These are phyloP conservation scores for Cladophialophora exuberans DNA, from an alignment of 2,329 filamentous ascomycete genomes.

Conservation along the genomic window DNA sequence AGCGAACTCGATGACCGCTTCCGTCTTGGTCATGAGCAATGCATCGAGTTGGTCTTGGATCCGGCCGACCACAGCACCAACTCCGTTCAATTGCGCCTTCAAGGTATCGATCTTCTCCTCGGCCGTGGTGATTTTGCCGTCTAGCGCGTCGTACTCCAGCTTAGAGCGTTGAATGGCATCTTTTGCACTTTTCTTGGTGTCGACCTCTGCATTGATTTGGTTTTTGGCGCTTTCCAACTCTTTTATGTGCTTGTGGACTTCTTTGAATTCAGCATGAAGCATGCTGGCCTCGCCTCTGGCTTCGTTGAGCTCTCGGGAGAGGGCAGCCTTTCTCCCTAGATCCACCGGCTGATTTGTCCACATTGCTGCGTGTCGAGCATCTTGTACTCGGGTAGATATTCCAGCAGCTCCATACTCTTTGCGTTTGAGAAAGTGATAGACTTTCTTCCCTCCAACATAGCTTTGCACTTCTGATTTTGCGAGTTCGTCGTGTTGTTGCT, in stretches of 20 bases:
- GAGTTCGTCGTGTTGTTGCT: constrained; percentile 70
- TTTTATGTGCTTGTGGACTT: constrained; percentile 33
- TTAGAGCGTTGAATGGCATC: constrained; percentile 66
- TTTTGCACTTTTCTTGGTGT: constrained; percentile 43
- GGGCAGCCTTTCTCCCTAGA: constrained; percentile 56
- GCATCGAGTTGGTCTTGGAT: constrained; percentile 61
- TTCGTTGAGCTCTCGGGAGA: constrained; percentile 56
- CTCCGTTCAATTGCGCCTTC: constrained; percentile 44
- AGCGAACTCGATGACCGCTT: constrained; percentile 59
- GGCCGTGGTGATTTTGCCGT: constrained; percentile 44
- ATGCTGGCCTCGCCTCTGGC: constrained; percentile 48
- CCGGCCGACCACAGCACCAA: constrained; percentile 53
- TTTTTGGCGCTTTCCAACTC: constrained; percentile 37
- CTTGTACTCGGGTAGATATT: constrained; percentile 68
- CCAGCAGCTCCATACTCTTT: constrained; percentile 78
- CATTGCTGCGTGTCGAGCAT: constrained; percentile 62
- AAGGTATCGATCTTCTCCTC: constrained; percentile 51
- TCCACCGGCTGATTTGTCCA: constrained; percentile 83
- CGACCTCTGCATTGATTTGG: constrained; percentile 9
- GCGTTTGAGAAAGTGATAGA: constrained; percentile 69
- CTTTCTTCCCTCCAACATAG: constrained; percentile 71
- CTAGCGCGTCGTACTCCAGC: constrained; percentile 44
- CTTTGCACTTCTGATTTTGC: constrained; percentile 60
- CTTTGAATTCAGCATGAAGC: constrained; percentile 29
- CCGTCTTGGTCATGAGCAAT: constrained; percentile 59